Conservation (phyloP, 176 grass and related monocot genomes). For the Juncus inflexus region DNA sequence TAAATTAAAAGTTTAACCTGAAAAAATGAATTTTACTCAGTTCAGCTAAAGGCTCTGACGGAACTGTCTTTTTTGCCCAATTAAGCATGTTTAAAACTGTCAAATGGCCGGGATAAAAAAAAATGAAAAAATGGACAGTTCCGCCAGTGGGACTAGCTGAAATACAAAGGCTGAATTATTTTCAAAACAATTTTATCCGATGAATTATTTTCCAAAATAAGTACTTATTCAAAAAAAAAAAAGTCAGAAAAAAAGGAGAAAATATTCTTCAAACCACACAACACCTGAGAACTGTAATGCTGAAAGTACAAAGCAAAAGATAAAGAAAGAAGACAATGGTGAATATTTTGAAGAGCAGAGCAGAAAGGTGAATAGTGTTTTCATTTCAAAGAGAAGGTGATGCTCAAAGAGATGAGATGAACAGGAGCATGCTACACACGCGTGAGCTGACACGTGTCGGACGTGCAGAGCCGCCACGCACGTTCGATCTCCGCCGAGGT, state of each 20-base stretch:
- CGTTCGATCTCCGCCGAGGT: constrained; percentile 44
- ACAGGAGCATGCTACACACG: constrained; percentile 3
- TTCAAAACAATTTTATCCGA: too few species aligned
- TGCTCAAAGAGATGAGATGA: constrained; percentile 3
- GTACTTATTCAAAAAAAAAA: neutral
- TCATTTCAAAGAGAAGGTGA: too few species aligned
- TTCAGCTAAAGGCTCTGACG: too few species aligned
- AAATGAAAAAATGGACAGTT: too few species aligned
- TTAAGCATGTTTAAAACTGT: too few species aligned
- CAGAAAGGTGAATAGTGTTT: neutral
- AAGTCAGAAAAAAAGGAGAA: neutral
- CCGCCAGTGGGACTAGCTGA: too few species aligned
- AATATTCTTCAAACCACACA: neutral
- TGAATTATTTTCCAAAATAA: neutral
- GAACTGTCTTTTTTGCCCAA: too few species aligned
- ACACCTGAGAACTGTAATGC: constrained; percentile 16
- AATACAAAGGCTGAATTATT: too few species aligned
- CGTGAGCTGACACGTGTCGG: constrained; percentile 14
- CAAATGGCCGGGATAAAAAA: too few species aligned
- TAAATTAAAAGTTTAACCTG: too few species aligned
- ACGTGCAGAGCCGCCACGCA: constrained; percentile 7
- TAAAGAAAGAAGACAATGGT: neutral
- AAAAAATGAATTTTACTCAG: too few species aligned
- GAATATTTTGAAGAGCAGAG: neutral
- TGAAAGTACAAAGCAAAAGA: constrained; percentile 21